Evolutionary conservation across 176 grass and related monocot genomes (phyloP), one percentile per base, ranked within the genome.

Genomic region (Alopecurus myosuroides): DNA sequence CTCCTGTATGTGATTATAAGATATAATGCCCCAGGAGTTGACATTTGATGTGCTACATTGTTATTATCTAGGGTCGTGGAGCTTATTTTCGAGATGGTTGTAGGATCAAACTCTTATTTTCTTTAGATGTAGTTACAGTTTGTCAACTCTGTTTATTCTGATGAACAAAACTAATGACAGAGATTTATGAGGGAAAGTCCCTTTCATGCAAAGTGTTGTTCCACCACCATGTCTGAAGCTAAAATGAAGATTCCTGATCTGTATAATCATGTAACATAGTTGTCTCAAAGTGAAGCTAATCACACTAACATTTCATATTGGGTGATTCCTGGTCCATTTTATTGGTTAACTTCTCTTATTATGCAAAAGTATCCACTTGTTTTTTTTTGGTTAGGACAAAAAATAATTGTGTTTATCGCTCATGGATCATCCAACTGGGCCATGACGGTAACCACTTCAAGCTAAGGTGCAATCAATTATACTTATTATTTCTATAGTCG

Each of bases 131-230:
- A 39, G 73, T 35, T 5, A 73, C 7, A 70, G 39, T 31, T 31
- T 81, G 25, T 71, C 48, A 62, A 30, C 63, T 72, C 10, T 90
- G 14, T 74, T 89, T 86, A 13, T 77, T 77, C 19, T 82, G 63
- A 82, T 72, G 64, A 82, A 63, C 40, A 77, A 67, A 89, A 51
- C 31, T 85, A 26, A 11, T 72, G 35, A 14, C 12, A 17, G 40
- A 8, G 19, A 53, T 69, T 9, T 51, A 49, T 57, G 11, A n/a
- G 36, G 37, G 60, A 45, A 50, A 48, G 42, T 45, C 58, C 3
- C 44, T 46, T 46, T 15, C 44, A 4, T 46, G 42, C 9, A 14
- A 46, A 46, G 44, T 46, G 3, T 46, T 46, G 44, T 46, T 46
- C 44, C 44, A 46, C 13, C 44, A 46, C 11, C 4, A 44, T 44